phyloP scores from a whole-genome alignment of 495 filamentous ascomycete species.

The Aspergillus incahuasiensis region DNA sequence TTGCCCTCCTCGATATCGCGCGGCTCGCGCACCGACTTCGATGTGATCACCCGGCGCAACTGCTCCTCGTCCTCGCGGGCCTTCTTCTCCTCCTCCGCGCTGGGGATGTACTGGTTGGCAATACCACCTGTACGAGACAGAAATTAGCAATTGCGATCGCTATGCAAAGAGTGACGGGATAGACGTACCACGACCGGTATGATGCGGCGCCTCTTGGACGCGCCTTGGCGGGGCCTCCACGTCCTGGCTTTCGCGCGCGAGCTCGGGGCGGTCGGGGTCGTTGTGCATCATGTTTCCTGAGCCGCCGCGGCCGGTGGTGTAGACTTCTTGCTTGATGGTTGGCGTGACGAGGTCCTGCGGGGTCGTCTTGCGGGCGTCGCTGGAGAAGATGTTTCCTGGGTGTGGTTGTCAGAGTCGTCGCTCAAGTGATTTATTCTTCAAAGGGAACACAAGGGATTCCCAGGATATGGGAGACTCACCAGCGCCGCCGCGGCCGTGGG shows the following conservation, averaged over 20 bases:
- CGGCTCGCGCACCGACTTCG: constrained; percentile 29
- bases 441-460: neutral
- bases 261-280: constrained; percentile 56
- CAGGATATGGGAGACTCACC: constrained; percentile 28
- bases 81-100: constrained; percentile 34
- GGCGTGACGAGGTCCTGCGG: constrained; percentile 71
- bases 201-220: constrained; percentile 38
- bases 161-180: neutral
- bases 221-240: constrained; percentile 57
- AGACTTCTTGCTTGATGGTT: constrained; percentile 72
- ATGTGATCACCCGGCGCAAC: constrained; percentile 31
- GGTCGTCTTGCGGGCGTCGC: constrained; percentile 40
- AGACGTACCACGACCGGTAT: constrained; percentile 43
- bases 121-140: constrained; percentile 30
- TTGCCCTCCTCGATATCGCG: constrained; percentile 31
- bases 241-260: constrained; percentile 78
- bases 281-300: constrained; percentile 72
- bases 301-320: constrained; percentile 76
- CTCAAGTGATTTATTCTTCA: neutral
- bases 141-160: neutral
- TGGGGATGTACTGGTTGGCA: constrained; percentile 42
- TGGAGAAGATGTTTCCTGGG: constrained; percentile 68
- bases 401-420: neutral
- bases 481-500: constrained; percentile 53
- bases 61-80: constrained; percentile 35